Evolutionary conservation across 495 filamentous ascomycete genomes (phyloP).

Genomic region (Penicillium steckii): DNA sequence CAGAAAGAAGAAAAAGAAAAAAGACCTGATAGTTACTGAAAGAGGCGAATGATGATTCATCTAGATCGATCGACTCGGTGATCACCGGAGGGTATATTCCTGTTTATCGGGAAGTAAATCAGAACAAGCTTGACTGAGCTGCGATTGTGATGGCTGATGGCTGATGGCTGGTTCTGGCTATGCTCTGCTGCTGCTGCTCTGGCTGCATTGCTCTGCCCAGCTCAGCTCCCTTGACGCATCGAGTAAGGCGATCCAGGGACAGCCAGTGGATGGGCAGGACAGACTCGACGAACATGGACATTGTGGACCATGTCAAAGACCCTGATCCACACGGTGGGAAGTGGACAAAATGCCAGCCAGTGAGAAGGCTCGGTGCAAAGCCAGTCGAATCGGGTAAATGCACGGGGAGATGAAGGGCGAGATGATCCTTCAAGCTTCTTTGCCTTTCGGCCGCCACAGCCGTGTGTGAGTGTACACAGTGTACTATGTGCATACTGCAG

Average conservation of each 20-base stretch:
- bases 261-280: neutral
- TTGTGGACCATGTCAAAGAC: neutral
- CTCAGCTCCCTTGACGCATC: no score
- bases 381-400: slow-evolving; percentile 32
- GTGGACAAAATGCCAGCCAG: neutral
- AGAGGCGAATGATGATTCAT: neutral
- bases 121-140: neutral
- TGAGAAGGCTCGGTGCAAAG: neutral
- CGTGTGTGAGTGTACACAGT: no score
- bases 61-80: slow-evolving; percentile 14
- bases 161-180: neutral
- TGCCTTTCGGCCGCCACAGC: slow-evolving; percentile 10
- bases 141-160: no score
- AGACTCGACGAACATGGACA: neutral
- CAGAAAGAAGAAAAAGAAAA: neutral
- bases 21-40: neutral
- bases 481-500: no score
- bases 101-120: slow-evolving; percentile 12
- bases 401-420: slow-evolving; percentile 10
- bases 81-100: slow-evolving; percentile 9
- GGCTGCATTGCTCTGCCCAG: no score
- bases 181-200: no score
- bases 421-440: slow-evolving; percentile 10
- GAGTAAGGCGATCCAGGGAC: slow-evolving; percentile 3
- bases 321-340: neutral